Evolutionary conservation across 441 rosid species (phyloP).

Genomic region (Metrosideros polymorpha): DNA sequence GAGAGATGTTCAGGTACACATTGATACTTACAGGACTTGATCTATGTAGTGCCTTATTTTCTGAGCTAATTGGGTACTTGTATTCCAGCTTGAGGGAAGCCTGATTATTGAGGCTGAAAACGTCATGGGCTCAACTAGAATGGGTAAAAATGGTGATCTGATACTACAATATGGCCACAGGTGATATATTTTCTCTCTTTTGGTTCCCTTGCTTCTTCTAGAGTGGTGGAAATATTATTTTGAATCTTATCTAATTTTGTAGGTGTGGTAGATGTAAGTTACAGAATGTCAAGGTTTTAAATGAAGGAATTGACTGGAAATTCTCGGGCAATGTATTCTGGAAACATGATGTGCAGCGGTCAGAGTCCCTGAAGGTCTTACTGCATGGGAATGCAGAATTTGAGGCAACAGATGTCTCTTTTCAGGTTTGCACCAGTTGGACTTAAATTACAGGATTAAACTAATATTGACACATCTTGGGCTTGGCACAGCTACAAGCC

Average conservation of each 20-base stretch:
- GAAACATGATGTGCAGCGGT: conserved; percentile 69
- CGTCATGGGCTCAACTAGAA: conserved; percentile 62
- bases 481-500: background rate
- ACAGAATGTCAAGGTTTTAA: conserved; percentile 59
- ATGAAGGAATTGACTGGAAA: conserved; percentile 80
- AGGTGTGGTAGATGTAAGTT: conserved; percentile 90
- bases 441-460: background rate
- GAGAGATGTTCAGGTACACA: conserved; percentile 80
- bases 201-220: background rate
- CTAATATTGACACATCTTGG: background rate
- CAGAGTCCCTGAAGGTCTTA: conserved; percentile 56
- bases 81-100: conserved; percentile 79
- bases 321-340: conserved; percentile 63
- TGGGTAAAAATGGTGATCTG: conserved; percentile 39
- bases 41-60: background rate
- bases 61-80: conserved; percentile 12
- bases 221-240: background rate
- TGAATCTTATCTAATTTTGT: background rate
- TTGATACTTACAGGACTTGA: background rate
- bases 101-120: conserved; percentile 58
- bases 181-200: conserved; percentile 16
- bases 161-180: conserved; percentile 65
- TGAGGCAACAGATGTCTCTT: conserved; percentile 61
- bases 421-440: conserved; percentile 40
- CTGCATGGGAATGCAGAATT: conserved; percentile 92